Base-by-base conservation (phyloP, 1,139 yeast genomes). In the Pichia sp. region DNA sequence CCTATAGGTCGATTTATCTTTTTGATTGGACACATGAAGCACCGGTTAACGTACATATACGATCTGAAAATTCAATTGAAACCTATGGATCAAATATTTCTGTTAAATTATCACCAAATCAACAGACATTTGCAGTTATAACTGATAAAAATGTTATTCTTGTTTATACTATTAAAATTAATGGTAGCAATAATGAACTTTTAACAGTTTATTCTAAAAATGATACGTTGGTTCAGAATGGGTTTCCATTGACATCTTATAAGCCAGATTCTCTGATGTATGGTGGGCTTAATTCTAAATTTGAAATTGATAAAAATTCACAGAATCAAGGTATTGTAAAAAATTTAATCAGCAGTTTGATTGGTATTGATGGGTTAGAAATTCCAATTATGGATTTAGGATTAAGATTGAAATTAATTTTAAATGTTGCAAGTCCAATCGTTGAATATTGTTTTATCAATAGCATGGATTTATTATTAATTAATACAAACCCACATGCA, bases 171-270 rank as follows among this genome's bases (percentile, higher is more conserved):
- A 51, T 67, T 6, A 49, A 52, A 36, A 32, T 44, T 34, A 53
- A 48, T 16, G 48, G 51, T 16, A 43, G 51, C 20, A 58, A 51
- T 37, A 58, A 52, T 30, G 79, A 74, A 47, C 50, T 69, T 6
- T 55, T 74, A 20, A 61, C 68, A 0, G 68, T 73, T 0, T 73
- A 62, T 52, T 66, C 68, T 34, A 62, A 56, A 20, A 65, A 56
- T 23, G 70, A 70, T 1, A 65, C 59, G 44, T 49, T 73, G 10
- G 58, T 74, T 24, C 80, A 75, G 51, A 73, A 72, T 54, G 80
- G 79, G 0, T 62, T 63, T 29, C 72, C 73, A 1, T 50, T 66
- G 12, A 43, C 55, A 0, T 31, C 23, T 6, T 53, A 52, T 43
- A 43, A 42, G 30, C 34, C 38, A 10, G 48, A 46, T 47, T 26